Base-by-base conservation (phyloP, 768 basidiomycete genomes). In the Amanita jacksonii region DNA sequence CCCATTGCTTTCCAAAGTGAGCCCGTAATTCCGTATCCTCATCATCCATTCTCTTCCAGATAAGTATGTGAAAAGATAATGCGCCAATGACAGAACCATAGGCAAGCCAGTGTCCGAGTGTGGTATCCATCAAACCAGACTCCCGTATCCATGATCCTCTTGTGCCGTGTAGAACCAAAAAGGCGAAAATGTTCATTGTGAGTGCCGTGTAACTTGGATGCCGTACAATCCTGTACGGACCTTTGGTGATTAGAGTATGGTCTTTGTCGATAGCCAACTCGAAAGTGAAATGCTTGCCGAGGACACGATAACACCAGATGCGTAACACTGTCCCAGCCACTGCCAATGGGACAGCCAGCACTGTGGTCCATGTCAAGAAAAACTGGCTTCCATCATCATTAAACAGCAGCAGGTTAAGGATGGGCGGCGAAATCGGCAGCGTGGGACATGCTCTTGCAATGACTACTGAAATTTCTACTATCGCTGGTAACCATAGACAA, bases 11-110 rank as follows among this genome's bases (percentile, higher is more conserved):
- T 18, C 63, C 64, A 54, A 68, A 66, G 33, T 51, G 43, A n/a
- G 49, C 40, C 43, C 46, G 52, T 46, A 70, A 51, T 19, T 66
- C 56, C 15, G 51, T 45, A 42, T 71, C 68, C 50, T 71, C 69
- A 9, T 52, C 51, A 5, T 47, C 41, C 27, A 64, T 53, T 40
- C 65, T 52, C 10, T 8, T 38, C 20, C 37, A n/a, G 39, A 63
- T 49, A 18, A 62, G 10, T 16, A 65, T 48, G 33, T 56, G 57
- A 10, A 54, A 19, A 5, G 62, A 43, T 7, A 62, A 55, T 2
- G 59, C 53, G 13, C 42, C 20, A 4, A 58, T 57, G 3, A 46
- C 31, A 1, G 56, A 48, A 60, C 61, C 64, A 18, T 58, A 27
- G 49, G 57, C 52, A 18, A 59, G 22, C 15, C 47, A 20, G 8